Base-by-base conservation (phyloP, 179 eudicot genomes). In the Sideroxylon spinosum region DNA sequence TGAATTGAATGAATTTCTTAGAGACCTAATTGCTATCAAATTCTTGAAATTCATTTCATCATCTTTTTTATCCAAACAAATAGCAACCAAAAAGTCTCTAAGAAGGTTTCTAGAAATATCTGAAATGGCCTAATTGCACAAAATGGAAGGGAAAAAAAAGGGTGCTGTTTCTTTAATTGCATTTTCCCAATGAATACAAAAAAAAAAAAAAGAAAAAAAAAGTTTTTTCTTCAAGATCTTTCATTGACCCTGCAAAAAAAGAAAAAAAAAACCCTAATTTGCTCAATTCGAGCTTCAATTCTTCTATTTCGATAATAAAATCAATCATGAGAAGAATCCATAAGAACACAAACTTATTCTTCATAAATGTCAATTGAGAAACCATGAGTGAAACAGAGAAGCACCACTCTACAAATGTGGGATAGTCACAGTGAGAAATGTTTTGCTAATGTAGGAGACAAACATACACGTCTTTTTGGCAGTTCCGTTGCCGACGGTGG, bases 401-500 rank as follows among this genome's bases (percentile, higher is more conserved):
- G 55, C 62, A 76, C n/a, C 49, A 63, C 17, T 48, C 22, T 46
- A 76, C 25, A 23, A 72, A 63, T 62, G 48, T 23, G n/a, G 48
- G 3, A 12, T 3, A 81, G 81, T 79, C 70, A 87, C 89, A 77
- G 88, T 82, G 67, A 86, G 89, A 26, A 87, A 87, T 49, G 89
- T 87, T 82, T 87, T 87, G 83, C 89, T 82, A 68, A 85, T 86
- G 79, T 86, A 86, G 68, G 85, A 85, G 73, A 85, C 83, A 32
- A 79, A 84, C 88, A 87, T 81, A 76, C 88, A 85, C 74, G 89
- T 87, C 79, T 85, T 87, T 22, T 87, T 87, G 76, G 85, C 88
- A 62, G 89, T 88, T 50, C 89, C 89, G 68, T 87, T 86, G 26
- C 89, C 87, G 22, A 87, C 89, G 19, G 89, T 87, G n/a, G 85